Evolutionary conservation across 2,329 filamentous ascomycete genomes (phyloP).

Genomic region (Colletotrichum caudatum): DNA sequence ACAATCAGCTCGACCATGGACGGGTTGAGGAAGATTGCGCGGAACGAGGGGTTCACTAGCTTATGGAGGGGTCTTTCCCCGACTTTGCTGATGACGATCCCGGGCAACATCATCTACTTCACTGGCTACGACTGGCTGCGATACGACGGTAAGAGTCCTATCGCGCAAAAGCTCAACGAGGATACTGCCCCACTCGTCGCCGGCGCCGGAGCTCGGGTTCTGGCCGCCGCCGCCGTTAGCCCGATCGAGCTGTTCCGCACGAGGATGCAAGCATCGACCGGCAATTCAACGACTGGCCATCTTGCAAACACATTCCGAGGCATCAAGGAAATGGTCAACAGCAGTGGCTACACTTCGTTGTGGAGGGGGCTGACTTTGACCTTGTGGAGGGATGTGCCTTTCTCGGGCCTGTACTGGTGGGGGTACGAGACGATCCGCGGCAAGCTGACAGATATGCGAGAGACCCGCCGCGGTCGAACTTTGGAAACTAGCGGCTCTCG

Average conservation of each 20-base stretch:
- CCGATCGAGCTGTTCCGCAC: slow-evolving; percentile 96
- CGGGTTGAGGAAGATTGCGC: slow-evolving; percentile 91
- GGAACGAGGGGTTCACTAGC: slow-evolving; percentile 87
- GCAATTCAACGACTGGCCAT: slow-evolving; percentile 71
- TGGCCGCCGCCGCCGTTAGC: slow-evolving; percentile 85
- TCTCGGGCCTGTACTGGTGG: slow-evolving; percentile 98
- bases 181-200: slow-evolving; percentile 83
- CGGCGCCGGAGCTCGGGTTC: slow-evolving; percentile 80
- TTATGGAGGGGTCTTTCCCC: slow-evolving; percentile 96
- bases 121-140: slow-evolving; percentile 97
- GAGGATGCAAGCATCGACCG: slow-evolving; percentile 83
- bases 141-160: slow-evolving; percentile 77
- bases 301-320: slow-evolving; percentile 83
- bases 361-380: slow-evolving; percentile 94
- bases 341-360: slow-evolving; percentile 81
- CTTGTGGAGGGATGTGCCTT: slow-evolving; percentile 96
- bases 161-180: slow-evolving; percentile 73
- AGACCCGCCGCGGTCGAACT: slow-evolving; percentile 59
- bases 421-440: slow-evolving; percentile 90
- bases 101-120: slow-evolving; percentile 98
- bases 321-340: slow-evolving; percentile 81
- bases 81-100: slow-evolving; percentile 92
- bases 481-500: slow-evolving; percentile 54
- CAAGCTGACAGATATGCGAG: slow-evolving; percentile 76
- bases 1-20: slow-evolving; percentile 93